Conservation (phyloP, 495 filamentous ascomycete genomes). For the Pseudotulostoma volvatum region DNA sequence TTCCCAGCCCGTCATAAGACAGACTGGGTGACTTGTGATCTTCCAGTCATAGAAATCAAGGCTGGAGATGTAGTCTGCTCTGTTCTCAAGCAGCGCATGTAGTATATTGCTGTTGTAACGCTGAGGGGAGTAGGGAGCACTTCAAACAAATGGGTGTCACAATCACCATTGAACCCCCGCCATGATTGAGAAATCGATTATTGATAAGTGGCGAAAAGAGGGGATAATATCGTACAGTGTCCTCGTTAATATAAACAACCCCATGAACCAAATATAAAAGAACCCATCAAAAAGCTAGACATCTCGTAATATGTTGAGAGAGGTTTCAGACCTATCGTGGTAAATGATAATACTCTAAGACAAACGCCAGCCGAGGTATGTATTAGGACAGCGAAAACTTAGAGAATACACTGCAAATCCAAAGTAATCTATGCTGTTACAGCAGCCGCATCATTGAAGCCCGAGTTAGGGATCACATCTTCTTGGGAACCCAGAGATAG, state of each 20-base stretch:
- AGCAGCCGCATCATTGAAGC: conserved; percentile 7
- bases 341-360: no score
- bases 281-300: no score
- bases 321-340: no score
- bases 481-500: conserved; percentile 20
- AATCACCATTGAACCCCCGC: no score
- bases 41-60: conserved; percentile 10
- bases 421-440: no score
- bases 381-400: no score
- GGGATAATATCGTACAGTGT: conserved; percentile 2
- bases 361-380: no score
- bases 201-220: neutral
- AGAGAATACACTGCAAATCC: no score
- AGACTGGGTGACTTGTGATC: conserved; percentile 8
- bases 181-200: neutral
- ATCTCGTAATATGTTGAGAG: no score
- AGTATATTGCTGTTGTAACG: neutral
- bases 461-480: neutral
- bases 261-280: no score
- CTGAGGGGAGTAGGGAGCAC: neutral
- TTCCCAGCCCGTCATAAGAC: conserved; percentile 6
- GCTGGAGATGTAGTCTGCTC: conserved; percentile 23
- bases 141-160: no score
- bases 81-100: conserved; percentile 27
- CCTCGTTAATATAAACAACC: no score